Evolutionary conservation across 2,329 filamentous ascomycete species (phyloP).

Genomic region (Clonostachys rhizophaga): DNA sequence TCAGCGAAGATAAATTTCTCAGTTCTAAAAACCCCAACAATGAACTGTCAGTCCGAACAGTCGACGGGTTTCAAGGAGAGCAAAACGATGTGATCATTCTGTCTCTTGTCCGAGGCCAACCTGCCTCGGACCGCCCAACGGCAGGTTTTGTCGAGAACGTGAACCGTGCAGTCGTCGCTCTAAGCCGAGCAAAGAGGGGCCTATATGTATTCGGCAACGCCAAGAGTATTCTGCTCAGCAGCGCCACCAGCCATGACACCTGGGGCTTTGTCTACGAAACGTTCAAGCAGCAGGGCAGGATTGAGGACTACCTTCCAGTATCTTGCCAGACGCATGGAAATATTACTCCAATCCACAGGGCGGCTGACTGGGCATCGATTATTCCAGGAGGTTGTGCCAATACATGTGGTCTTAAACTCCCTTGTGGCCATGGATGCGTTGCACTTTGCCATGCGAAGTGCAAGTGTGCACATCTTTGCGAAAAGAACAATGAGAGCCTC

Average conservation of each 20-base stretch:
- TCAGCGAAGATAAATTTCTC: conserved; percentile 26
- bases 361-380: conserved; percentile 43
- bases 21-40: conserved; percentile 11
- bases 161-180: conserved; percentile 53
- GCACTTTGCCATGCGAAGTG: background rate
- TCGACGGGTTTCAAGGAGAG: conserved; percentile 88
- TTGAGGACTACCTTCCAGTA: conserved; percentile 47
- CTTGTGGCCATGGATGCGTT: background rate
- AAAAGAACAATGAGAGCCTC: background rate
- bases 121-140: conserved; percentile 17
- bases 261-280: conserved; percentile 34
- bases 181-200: conserved; percentile 68
- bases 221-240: conserved; percentile 40
- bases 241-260: conserved; percentile 26
- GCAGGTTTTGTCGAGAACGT: conserved; percentile 71
- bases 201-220: conserved; percentile 84
- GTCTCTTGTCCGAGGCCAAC: conserved; percentile 72
- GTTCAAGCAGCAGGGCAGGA: conserved; percentile 29
- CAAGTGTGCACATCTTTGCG: background rate
- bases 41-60: conserved; percentile 64
- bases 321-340: conserved; percentile 56
- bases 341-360: conserved; percentile 43
- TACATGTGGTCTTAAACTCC: background rate
- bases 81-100: conserved; percentile 82
- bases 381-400: conserved; percentile 9